These are phyloP conservation scores for Lepiota venenata DNA, from an alignment of 768 basidiomycete species.

Conservation along the genomic window DNA sequence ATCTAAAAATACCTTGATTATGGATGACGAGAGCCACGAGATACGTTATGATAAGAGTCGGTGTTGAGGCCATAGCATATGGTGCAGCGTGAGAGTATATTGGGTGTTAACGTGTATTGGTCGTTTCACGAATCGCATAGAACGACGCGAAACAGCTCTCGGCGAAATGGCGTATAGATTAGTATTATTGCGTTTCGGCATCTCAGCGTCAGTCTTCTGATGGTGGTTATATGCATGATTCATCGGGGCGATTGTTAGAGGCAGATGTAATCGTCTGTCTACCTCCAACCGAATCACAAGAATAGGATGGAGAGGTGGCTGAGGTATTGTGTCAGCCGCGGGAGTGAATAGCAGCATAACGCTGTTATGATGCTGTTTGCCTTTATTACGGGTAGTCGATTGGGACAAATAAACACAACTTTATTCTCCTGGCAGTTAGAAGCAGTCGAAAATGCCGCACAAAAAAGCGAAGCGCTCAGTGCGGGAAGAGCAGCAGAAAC, in stretches of 20 bases:
- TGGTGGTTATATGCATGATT: not conserved
- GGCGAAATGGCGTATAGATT: too few species aligned
- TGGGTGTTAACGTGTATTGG: not conserved
- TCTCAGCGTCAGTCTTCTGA: not conserved
- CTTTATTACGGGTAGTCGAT: too few species aligned
- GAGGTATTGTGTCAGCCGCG: not conserved
- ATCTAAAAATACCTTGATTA: not conserved
- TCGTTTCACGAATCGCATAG: too few species aligned
- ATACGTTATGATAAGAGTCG: not conserved
- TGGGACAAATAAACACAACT: not conserved
- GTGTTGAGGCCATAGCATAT: not conserved
- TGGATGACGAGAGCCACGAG: not conserved
- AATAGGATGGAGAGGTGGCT: not conserved
- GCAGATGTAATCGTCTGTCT: not conserved
- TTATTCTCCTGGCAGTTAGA: too few species aligned
- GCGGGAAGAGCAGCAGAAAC: constrained; percentile 37
- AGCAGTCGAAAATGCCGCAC: constrained; percentile 50
- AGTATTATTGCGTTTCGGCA: too few species aligned
- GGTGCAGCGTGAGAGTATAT: not conserved
- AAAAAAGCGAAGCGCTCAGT: constrained; percentile 56
- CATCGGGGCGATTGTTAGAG: not conserved
- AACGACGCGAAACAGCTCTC: too few species aligned
- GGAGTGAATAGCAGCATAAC: not conserved
- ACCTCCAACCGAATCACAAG: not conserved
- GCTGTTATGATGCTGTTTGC: too few species aligned